phyloP scores from a whole-genome alignment of 129 eudicot species.

The Flaveria trinervia region DNA sequence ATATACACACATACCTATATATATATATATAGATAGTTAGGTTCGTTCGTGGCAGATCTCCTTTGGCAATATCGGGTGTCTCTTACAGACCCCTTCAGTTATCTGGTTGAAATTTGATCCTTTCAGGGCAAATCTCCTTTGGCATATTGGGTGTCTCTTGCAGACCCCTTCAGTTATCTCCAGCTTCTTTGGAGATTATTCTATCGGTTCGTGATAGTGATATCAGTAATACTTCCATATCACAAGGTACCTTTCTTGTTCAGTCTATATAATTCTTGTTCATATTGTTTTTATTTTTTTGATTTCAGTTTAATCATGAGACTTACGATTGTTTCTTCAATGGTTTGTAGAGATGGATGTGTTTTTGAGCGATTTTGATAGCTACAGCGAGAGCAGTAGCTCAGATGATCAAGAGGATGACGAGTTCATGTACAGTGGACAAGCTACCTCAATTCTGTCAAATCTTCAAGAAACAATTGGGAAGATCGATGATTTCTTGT shows the following conservation, averaged over 20 bases:
- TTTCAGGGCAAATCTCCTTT: conserved; percentile 76
- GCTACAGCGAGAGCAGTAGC: conserved; percentile 84
- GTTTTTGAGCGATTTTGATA: conserved; percentile 68
- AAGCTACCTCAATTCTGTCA: conserved; percentile 70
- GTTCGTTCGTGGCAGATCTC: conserved; percentile 54
- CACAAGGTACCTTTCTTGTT: conserved; percentile 32
- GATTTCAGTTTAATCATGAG: background rate
- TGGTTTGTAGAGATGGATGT: conserved; percentile 54
- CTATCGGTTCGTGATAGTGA: conserved; percentile 37
- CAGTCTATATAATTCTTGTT: background rate
- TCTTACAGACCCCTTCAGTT: background rate
- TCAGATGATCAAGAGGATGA: conserved; percentile 75
- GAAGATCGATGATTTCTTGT: conserved; percentile 85
- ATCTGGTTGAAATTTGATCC: conserved; percentile 47
- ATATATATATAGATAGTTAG: background rate
- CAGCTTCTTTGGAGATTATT: conserved; percentile 29
- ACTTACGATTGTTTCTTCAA: background rate
- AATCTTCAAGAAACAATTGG: conserved; percentile 77
- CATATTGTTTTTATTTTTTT: background rate
- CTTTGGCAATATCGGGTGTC: conserved; percentile 61
- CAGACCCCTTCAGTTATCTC: conserved; percentile 42
- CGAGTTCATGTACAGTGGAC: conserved; percentile 69
- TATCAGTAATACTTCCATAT: conserved; percentile 38
- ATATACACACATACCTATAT: background rate
- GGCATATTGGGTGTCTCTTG: conserved; percentile 43